These are phyloP conservation scores for Leucosporidium creatinivorum DNA, from an alignment of 768 basidiomycete genomes.

Conservation along the genomic window DNA sequence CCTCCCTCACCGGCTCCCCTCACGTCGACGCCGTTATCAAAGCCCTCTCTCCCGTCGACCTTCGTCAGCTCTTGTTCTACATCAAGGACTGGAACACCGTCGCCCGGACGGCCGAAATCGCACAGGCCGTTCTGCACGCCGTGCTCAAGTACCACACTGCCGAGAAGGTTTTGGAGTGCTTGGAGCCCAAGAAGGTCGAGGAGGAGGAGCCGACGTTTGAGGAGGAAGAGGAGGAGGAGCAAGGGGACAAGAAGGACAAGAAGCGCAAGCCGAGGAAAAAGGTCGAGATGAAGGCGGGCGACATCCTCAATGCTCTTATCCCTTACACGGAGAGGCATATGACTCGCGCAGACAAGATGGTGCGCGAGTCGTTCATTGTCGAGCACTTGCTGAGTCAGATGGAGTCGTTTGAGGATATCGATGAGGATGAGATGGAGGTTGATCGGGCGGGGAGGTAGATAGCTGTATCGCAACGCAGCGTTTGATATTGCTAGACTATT, in stretches of 20 bases:
- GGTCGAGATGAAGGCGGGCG: constrained; percentile 50
- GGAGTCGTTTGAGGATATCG: constrained; percentile 33
- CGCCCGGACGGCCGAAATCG: constrained; percentile 74
- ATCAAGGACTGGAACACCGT: constrained; percentile 92
- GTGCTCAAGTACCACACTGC: constrained; percentile 68
- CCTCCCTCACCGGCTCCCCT: constrained; percentile 55
- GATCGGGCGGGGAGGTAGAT: constrained; percentile 2
- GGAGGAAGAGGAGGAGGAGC: constrained; percentile 27
- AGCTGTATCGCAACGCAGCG: too few species aligned
- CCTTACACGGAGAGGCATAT: constrained; percentile 95
- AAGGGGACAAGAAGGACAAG: constrained; percentile 40
- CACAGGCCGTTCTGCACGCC: constrained; percentile 74
- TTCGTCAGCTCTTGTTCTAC: constrained; percentile 71
- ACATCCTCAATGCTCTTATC: constrained; percentile 74
- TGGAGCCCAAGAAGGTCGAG: constrained; percentile 41
- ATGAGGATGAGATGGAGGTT: constrained; percentile 16
- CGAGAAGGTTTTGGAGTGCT: constrained; percentile 65
- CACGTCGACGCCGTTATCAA: constrained; percentile 77
- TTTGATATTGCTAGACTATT: background rate
- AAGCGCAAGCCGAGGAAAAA: constrained; percentile 29
- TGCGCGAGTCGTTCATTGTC: constrained; percentile 92
- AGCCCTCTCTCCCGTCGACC: constrained; percentile 61
- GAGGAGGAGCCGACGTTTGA: constrained; percentile 15
- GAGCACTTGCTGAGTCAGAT: constrained; percentile 47
- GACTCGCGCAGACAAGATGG: constrained; percentile 68